phyloP scores from a whole-genome alignment of 768 basidiomycete genomes.

The Pleurotus tuoliensis region DNA sequence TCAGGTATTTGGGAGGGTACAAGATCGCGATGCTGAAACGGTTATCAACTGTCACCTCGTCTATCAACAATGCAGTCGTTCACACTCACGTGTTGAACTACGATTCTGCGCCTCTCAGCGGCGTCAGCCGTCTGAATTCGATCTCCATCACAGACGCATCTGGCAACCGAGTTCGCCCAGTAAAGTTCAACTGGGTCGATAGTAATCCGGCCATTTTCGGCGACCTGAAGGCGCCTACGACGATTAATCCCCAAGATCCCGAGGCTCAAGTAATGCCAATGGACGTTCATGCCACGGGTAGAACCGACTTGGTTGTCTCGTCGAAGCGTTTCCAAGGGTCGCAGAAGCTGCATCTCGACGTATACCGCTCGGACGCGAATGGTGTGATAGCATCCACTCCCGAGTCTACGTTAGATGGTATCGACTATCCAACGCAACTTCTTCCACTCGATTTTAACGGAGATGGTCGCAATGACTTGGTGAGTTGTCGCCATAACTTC shows the following conservation, averaged over 20 bases:
- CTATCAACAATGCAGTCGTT: neutral
- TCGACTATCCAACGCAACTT: neutral
- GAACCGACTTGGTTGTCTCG: neutral
- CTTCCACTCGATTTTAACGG: constrained; percentile 2
- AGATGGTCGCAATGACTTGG: constrained; percentile 2
- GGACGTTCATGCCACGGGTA: constrained; percentile 4
- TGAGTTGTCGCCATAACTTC: neutral
- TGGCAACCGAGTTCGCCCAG: neutral
- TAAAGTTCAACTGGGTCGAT: constrained; percentile 1
- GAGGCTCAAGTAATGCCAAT: constrained; percentile 1
- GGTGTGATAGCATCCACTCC: neutral
- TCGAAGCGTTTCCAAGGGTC: neutral
- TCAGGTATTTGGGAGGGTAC: neutral
- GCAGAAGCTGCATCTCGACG: neutral
- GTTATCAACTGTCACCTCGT: neutral
- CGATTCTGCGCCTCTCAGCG: neutral
- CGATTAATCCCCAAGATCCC: neutral
- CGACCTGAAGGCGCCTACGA: neutral
- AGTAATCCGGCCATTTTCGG: neutral
- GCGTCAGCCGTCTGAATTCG: neutral
- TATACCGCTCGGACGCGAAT: neutral
- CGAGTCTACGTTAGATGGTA: neutral
- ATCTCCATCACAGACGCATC: neutral
- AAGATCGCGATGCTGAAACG: constrained; percentile 2
- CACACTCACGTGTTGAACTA: constrained; percentile 1